phyloP scores from a whole-genome alignment of 495 filamentous ascomycete genomes.

The Penicillium lagena region DNA sequence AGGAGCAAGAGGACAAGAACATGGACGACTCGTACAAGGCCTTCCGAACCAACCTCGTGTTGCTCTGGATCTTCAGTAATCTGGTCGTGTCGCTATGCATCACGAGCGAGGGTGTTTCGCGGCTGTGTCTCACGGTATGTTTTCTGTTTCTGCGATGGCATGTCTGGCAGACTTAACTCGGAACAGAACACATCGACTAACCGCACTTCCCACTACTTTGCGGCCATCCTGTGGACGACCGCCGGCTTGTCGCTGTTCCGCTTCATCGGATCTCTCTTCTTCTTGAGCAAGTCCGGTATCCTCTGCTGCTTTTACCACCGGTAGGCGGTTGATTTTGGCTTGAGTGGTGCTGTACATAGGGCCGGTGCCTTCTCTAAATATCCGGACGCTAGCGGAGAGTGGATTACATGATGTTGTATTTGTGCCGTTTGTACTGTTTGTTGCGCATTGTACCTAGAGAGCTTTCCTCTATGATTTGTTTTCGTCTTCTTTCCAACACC shows the following conservation, averaged over 20 bases:
- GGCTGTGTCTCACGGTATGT: constrained; percentile 78
- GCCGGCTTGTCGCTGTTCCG: constrained; percentile 75
- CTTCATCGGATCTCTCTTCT: constrained; percentile 84
- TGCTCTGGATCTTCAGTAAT: constrained; percentile 92
- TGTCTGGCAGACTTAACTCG: not conserved
- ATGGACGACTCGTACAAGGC: constrained; percentile 96
- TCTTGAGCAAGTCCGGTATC: constrained; percentile 82
- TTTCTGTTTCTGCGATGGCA: not conserved
- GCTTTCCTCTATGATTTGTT: too few species aligned
- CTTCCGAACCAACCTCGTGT: constrained; percentile 89
- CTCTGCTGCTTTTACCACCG: constrained; percentile 84
- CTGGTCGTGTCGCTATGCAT: constrained; percentile 73
- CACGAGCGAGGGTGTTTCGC: constrained; percentile 70
- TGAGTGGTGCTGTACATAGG: too few species aligned
- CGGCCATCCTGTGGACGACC: constrained; percentile 80
- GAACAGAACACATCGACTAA: constrained; percentile 41
- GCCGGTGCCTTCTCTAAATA: too few species aligned
- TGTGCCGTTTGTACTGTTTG: too few species aligned
- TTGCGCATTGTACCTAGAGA: too few species aligned
- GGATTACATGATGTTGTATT: too few species aligned
- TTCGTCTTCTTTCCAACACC: too few species aligned
- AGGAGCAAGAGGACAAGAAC: constrained; percentile 65
- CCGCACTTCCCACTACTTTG: constrained; percentile 87
- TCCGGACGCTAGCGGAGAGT: too few species aligned
- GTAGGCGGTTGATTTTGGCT: constrained; percentile 1